Conservation (phyloP, 192 early-diverging fungal genomes). For the Lunasporangiospora selenospora region DNA sequence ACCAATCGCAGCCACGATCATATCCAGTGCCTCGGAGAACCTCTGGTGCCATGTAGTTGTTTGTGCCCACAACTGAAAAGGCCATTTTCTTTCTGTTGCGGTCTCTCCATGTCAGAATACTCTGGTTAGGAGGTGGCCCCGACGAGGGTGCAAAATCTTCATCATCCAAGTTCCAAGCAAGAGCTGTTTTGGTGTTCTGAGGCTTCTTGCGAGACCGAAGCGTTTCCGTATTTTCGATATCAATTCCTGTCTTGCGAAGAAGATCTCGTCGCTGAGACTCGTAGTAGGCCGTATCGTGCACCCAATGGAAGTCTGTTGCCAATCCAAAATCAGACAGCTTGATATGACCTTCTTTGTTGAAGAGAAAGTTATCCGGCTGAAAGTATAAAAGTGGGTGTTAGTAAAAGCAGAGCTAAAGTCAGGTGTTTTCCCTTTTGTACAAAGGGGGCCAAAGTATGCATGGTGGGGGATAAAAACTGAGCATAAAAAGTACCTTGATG, state of each 20-base stretch:
- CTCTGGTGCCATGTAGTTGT: constrained; percentile 96
- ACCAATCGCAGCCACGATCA: constrained; percentile 71
- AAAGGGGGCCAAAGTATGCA: neutral
- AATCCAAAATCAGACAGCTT: constrained; percentile 76
- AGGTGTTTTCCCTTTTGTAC: neutral
- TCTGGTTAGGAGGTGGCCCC: constrained; percentile 50
- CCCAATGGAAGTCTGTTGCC: constrained; percentile 73
- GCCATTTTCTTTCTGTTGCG: constrained; percentile 60
- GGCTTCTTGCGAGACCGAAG: constrained; percentile 46
- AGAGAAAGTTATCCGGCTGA: constrained; percentile 79
- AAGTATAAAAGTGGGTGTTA: constrained; percentile 61
- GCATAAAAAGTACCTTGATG: constrained; percentile 58
- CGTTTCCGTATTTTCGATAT: constrained; percentile 52
- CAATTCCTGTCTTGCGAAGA: constrained; percentile 53
- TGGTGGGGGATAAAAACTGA: neutral
- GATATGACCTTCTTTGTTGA: constrained; percentile 71
- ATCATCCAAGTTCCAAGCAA: constrained; percentile 51
- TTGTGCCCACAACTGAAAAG: constrained; percentile 86
- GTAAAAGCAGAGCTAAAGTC: too few species aligned
- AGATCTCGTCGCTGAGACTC: constrained; percentile 61
- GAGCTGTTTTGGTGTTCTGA: constrained; percentile 19
- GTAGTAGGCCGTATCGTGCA: constrained; percentile 67
- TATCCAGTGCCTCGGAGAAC: constrained; percentile 64
- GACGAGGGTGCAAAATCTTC: constrained; percentile 51
- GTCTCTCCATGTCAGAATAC: constrained; percentile 61